Percentiles rank a stretch among this genome's conserved stretches.
These are phyloP conservation scores for Fraxinus cuspidata DNA, from an alignment of 257 asterid genomes.

Conservation along the genomic window DNA sequence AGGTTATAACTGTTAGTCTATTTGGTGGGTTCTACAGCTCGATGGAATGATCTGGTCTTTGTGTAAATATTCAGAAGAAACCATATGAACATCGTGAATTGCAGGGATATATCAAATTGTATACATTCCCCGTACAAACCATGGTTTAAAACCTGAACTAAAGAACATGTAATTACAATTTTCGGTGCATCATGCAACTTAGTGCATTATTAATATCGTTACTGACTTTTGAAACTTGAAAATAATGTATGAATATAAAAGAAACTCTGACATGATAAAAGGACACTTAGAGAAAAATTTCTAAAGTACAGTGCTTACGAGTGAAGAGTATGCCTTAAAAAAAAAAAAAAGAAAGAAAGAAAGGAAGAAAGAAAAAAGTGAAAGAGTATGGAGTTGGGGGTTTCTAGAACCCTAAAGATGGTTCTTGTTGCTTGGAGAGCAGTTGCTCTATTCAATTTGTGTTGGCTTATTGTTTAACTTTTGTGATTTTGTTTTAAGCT, in stretches of 20 bases:
- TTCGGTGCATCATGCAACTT: too few species aligned
- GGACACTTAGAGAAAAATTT: neutral
- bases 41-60: neutral
- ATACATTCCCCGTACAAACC: too few species aligned
- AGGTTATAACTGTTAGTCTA: neutral
- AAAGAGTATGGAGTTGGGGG: neutral
- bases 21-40: neutral
- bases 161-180: too few species aligned
- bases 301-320: neutral
- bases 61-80: too few species aligned
- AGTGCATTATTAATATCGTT: neutral
- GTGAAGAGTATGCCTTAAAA: too few species aligned
- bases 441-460: neutral
- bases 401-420: neutral
- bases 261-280: neutral
- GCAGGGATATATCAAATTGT: too few species aligned
- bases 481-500: too few species aligned
- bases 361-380: too few species aligned
- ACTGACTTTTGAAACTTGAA: neutral
- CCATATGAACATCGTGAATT: too few species aligned
- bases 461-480: too few species aligned
- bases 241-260: neutral
- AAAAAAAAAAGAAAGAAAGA: too few species aligned
- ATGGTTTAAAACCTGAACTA: too few species aligned
- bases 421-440: neutral